Base-by-base conservation (phyloP, 139 green algal genomes). In the Nannochloris sp. region DNA sequence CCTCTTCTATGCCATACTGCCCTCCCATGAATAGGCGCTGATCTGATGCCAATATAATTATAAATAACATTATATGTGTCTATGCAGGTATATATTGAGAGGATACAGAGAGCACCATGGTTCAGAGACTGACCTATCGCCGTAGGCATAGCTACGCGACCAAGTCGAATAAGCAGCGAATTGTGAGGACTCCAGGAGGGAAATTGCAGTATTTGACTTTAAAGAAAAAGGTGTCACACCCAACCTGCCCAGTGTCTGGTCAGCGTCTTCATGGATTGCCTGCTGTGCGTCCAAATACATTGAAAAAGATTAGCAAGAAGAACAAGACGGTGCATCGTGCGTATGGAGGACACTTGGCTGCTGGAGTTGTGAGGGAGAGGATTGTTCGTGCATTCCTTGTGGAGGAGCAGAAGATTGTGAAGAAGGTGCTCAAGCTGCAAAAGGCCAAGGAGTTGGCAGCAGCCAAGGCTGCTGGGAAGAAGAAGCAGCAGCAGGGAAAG, bases 371-470 rank as follows among this genome's bases (percentile, higher is more conserved):
- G 18, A 76, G 75, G 49, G 88, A 95, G 75, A 75, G 88, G 34
- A 97, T 98, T 72, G 75, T 98, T 31, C 70, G 92, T 23, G 92
- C 92, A 29, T 98, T 98, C 80, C 78, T 98, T 44, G 87, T 98
- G 18, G 92, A 98, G 84, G 92, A 98, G 86, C 92, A 97, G 84
- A 98, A 98, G 87, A 98, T 98, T 67, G 92, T 98, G 14, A 97
- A 97, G 87, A 96, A 95, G 86, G 92, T 88, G 72, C 69, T 90
- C 11, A 90, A 90, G 80, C 75, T 90, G 68, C 84, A 90, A 80
- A 74, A 81, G 69, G 75, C 75, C 49, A 85, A 87, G 80, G 81
- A 83, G 67, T 50, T 62, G 51, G 64, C 64, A 16, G 50, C 34
- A n/a, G 60, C 60, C 60, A 66, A 66, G 60, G 29, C 46, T 58